Evolutionary conservation across 495 filamentous ascomycete genomes (phyloP).

Genomic region (Hamigera avellanea): DNA sequence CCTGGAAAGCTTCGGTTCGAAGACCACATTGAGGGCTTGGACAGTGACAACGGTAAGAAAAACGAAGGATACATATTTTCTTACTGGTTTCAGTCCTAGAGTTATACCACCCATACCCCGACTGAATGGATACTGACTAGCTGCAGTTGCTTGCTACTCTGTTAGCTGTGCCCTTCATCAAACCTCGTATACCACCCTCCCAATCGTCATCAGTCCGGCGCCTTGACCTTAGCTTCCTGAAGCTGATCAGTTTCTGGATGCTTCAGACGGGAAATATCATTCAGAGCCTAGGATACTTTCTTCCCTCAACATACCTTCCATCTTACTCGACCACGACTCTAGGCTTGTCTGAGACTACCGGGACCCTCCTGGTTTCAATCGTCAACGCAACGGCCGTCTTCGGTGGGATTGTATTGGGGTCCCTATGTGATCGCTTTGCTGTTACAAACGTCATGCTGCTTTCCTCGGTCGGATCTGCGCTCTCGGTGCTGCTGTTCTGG

Average conservation of each 20-base stretch:
- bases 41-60: too few relatives aligned
- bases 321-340: constrained; percentile 41
- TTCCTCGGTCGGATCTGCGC: constrained; percentile 43
- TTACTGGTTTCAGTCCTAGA: too few relatives aligned
- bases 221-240: constrained; percentile 38
- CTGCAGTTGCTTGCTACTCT: constrained; percentile 33
- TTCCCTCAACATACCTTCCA: constrained; percentile 55
- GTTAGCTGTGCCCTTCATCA: constrained; percentile 44
- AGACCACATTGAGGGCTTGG: constrained; percentile 44
- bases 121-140: too few relatives aligned
- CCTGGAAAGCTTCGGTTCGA: constrained; percentile 41
- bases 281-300: constrained; percentile 55
- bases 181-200: constrained; percentile 41
- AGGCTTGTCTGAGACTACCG: constrained; percentile 29
- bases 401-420: constrained; percentile 47
- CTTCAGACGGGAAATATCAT: constrained; percentile 46
- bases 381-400: constrained; percentile 47
- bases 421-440: constrained; percentile 46
- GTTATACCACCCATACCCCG: too few relatives aligned
- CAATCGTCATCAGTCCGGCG: constrained; percentile 15
- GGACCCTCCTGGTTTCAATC: constrained; percentile 41
- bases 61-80: too few relatives aligned
- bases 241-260: constrained; percentile 37
- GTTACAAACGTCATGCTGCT: constrained; percentile 49
- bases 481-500: constrained; percentile 58